Evolutionary conservation across 257 asterid genomes (phyloP), one percentile per base, ranked within the genome.

Genomic region (Orobanche coerulescens): DNA sequence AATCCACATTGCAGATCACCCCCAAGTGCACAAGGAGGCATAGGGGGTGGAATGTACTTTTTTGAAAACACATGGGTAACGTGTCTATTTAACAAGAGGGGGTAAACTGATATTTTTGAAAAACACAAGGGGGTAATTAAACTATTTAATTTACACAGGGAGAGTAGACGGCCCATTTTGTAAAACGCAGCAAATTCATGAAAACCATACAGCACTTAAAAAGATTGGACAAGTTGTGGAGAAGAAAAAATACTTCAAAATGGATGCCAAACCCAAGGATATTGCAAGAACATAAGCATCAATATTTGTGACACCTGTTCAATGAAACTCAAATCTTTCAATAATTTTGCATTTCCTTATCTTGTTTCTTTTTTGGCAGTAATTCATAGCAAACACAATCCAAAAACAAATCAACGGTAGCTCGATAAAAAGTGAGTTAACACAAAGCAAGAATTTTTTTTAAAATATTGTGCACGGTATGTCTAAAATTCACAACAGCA

Each of bases 231-330:
- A 52, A 65, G 14, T 7, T n/a, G 5, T 24, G 55, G 74, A 67
- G 67, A 77, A 58, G 52, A 62, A 63, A 58, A 61, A 28, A 84
- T 88, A 89, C 98, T 88, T 92, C 61, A 88, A 39, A 62, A 88
- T 66, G 48, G 98, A 86, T 66, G 85, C 74, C 76, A 88, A 79
- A 52, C 98, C 98, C 95, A 88, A 77, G 66, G 93, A 86, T 66
- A 84, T 69, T 53, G 97, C 98, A 72, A 88, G 80, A 72, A 88
- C 75, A 71, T 88, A 92, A 71, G 96, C 98, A 67, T 72, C 93
- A 60, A 64, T 75, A 71, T 75, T 39, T 54, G 66, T 65, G 48
- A 91, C 74, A 68, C 95, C 98, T 92, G 89, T 74, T 54, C 31
- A 64, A 36, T 65, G 56, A 67, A 68, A 60, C 51, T 58, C 60